Conservation (phyloP, 352 stramenopile species). For the Globisporangium cystogenes region DNA sequence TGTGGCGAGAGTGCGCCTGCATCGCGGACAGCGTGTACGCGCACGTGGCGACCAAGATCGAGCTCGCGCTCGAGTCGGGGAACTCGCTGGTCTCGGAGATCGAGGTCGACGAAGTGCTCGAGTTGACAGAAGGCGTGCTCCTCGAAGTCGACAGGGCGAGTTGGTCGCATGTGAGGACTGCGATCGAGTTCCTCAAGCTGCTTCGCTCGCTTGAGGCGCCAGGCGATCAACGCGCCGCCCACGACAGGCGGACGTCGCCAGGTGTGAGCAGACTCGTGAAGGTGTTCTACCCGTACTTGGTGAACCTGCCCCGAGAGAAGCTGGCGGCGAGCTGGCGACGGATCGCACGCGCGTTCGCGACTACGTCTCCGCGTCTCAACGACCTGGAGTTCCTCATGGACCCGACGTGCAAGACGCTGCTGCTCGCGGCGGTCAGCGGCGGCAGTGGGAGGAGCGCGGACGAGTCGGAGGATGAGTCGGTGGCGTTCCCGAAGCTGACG, state of each 20-base stretch:
- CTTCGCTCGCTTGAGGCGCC: neutral
- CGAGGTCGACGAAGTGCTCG: slow-evolving; percentile 26
- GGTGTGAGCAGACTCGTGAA: slow-evolving; percentile 40
- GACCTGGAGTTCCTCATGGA: slow-evolving; percentile 32
- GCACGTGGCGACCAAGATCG: slow-evolving; percentile 10
- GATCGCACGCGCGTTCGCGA: slow-evolving; percentile 20
- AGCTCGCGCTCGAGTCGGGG: slow-evolving; percentile 13
- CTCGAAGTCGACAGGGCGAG: slow-evolving; percentile 17
- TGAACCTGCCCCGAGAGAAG: slow-evolving; percentile 40
- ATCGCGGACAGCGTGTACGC: slow-evolving; percentile 11
- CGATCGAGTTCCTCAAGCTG: slow-evolving; percentile 17
- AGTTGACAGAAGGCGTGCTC: slow-evolving; percentile 22
- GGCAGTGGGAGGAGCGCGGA: neutral
- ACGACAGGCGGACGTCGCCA: neutral
- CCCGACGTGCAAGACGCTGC: slow-evolving; percentile 40
- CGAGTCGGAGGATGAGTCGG: neutral
- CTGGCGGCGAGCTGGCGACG: slow-evolving; percentile 31
- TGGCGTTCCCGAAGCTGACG: slow-evolving; percentile 28
- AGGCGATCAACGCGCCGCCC: neutral
- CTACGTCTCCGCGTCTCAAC: slow-evolving; percentile 17
- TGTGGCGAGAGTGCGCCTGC: slow-evolving; percentile 6
- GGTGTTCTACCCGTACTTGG: slow-evolving; percentile 70
- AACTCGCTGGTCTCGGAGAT: slow-evolving; percentile 44
- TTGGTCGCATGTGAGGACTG: slow-evolving; percentile 17
- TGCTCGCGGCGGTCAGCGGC: slow-evolving; percentile 23